Evolutionary conservation across 345 rosid genomes (phyloP), one percentile per base, ranked within the genome.

Genomic region (Geranium brycei): DNA sequence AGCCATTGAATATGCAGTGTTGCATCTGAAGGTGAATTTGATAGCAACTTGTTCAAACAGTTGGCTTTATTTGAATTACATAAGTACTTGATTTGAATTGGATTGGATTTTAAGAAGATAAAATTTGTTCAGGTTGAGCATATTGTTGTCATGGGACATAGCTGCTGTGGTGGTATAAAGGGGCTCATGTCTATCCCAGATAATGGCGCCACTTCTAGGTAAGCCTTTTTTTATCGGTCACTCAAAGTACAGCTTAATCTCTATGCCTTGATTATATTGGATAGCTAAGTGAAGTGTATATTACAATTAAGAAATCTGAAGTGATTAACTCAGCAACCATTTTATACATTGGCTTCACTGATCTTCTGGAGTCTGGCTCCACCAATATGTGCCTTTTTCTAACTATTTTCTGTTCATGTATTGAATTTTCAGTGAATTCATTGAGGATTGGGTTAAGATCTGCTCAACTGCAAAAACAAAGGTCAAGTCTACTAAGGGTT

Each of bases 141-240:
- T 62, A 81, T 93, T 66, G 72, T 91, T 47, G 92, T 93, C 57
- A 87, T 93, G 66, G 99, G 99, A 5, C 99, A 93, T 62, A 93
- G 99, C 67, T 75, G 92, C 63, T 93, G 99, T 68, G 99, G 99
- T 30, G 99, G 99, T 58, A 93, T 91, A 64, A 86, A 87, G 71
- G 97, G 96, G 67, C 99, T 93, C 66, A 91, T 93, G 97, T 70
- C 82, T 19, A 77, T 81, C 66, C 82, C 90, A 0, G 88, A 85
- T 17, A 83, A 81, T n/a, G 91, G 84, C 64, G 19, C 78, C 73
- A 74, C 79, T 67, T 7, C 81, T 19, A 82, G 83, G 93, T 81
- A 78, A 72, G 13, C 47, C 17, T 35, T 14, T 5, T 55, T 17
- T 7, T 40, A n/a, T 23, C 55, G 17, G 57, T 67, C 17, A 30